Evolutionary conservation across 305 asterid species (phyloP).

Genomic region (Fraxinus greggii): DNA sequence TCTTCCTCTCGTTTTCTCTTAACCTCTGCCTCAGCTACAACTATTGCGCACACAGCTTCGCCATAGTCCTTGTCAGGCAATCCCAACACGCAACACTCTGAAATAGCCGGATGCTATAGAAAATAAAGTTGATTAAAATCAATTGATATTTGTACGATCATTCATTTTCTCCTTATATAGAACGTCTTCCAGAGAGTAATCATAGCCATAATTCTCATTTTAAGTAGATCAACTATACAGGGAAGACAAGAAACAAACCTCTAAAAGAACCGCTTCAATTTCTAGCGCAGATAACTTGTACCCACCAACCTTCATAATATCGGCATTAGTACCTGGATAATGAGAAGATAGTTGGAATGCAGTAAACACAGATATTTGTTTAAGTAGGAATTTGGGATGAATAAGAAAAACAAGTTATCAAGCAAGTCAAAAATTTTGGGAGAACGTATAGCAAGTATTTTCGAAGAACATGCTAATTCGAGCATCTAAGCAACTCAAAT

Average conservation of each 20-base stretch:
- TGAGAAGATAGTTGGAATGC: not conserved
- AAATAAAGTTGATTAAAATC: conserved; percentile 15
- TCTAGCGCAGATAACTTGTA: conserved; percentile 93
- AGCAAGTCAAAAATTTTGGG: not conserved
- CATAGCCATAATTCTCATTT: not conserved
- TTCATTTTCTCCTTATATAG: not conserved
- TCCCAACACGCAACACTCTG: conserved; percentile 95
- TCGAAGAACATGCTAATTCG: not conserved
- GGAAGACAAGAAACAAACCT: conserved; percentile 51
- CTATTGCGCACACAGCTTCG: conserved; percentile 77
- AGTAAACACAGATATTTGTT: not conserved
- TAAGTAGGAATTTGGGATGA: not conserved
- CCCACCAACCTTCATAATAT: conserved; percentile 97
- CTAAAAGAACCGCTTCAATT: conserved; percentile 92
- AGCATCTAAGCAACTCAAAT: not conserved
- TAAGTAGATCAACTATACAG: not conserved
- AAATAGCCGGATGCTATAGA: conserved; percentile 71
- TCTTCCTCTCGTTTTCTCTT: conserved; percentile 60
- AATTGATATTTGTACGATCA: not conserved
- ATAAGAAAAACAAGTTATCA: not conserved
- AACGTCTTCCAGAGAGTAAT: not conserved
- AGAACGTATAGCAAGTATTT: not conserved
- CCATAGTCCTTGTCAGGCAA: conserved; percentile 90
- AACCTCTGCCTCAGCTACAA: conserved; percentile 61
- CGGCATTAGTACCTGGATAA: conserved; percentile 90